phyloP scores from a whole-genome alignment of 345 rosid genomes.

The Dimocarpus longan region DNA sequence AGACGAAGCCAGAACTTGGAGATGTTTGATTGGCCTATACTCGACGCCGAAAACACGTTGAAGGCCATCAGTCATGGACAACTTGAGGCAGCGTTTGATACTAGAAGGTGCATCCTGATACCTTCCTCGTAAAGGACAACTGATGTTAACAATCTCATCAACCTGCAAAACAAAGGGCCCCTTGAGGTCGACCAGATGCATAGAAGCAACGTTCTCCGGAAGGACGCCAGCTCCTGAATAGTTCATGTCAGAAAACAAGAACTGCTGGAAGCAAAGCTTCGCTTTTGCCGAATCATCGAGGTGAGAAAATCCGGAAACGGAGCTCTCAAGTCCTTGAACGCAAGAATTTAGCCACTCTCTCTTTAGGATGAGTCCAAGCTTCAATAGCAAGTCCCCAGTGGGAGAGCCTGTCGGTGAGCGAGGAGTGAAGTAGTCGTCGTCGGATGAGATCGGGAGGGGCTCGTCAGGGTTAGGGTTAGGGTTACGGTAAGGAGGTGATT shows the following conservation, averaged over 20 bases:
- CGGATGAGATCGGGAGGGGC: slow-evolving; percentile 48
- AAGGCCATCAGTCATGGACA: slow-evolving; percentile 90
- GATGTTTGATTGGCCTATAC: slow-evolving; percentile 86
- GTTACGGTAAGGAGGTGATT: slow-evolving; percentile 19
- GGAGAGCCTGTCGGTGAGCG: slow-evolving; percentile 49
- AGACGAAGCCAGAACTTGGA: slow-evolving; percentile 70
- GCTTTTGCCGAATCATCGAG: slow-evolving; percentile 57
- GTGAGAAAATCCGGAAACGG: slow-evolving; percentile 40
- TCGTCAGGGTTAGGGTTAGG: slow-evolving; percentile 34
- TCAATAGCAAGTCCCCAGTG: slow-evolving; percentile 43
- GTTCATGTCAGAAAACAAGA: slow-evolving; percentile 84
- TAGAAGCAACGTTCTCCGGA: slow-evolving; percentile 60
- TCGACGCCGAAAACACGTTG: slow-evolving; percentile 94
- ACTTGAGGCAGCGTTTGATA: slow-evolving; percentile 84
- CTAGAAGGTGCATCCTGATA: slow-evolving; percentile 72
- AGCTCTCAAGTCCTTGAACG: slow-evolving; percentile 48
- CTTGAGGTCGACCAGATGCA: slow-evolving; percentile 73
- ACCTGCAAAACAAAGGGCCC: slow-evolving; percentile 97
- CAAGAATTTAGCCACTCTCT: slow-evolving; percentile 71
- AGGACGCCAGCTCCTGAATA: slow-evolving; percentile 74
- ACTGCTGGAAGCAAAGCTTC: slow-evolving; percentile 77
- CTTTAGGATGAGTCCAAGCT: slow-evolving; percentile 65
- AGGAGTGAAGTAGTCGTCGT: slow-evolving; percentile 47
- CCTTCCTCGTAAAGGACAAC: slow-evolving; percentile 73
- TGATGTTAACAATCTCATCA: slow-evolving; percentile 88